Conservation (phyloP, 2,329 filamentous ascomycete species). For the Knufia petricola region DNA sequence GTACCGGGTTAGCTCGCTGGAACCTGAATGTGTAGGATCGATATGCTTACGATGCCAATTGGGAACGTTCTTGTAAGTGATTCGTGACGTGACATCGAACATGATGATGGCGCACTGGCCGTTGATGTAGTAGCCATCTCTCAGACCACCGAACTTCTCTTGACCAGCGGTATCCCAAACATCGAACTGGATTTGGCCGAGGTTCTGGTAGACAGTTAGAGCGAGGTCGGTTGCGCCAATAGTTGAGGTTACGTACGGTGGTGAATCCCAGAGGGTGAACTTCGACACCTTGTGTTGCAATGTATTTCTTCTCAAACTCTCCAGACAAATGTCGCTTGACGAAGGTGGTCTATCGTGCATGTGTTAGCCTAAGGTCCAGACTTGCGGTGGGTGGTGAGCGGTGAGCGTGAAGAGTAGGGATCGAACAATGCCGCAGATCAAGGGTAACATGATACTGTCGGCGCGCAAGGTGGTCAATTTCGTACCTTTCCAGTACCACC, state of each 20-base stretch:
- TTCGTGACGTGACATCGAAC: slow-evolving; percentile 98
- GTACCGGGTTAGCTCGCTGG: neutral
- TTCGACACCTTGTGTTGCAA: slow-evolving; percentile 97
- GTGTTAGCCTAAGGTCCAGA: neutral
- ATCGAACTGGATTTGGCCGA: slow-evolving; percentile 94
- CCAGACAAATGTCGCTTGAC: slow-evolving; percentile 99
- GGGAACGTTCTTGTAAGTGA: slow-evolving; percentile 99
- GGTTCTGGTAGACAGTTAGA: slow-evolving; percentile 51
- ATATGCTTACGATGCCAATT: slow-evolving; percentile 91
- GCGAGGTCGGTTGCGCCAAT: slow-evolving; percentile 24
- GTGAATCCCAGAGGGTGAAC: slow-evolving; percentile 97
- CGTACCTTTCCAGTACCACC: slow-evolving; percentile 98
- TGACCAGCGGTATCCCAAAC: slow-evolving; percentile 99
- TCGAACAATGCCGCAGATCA: no score
- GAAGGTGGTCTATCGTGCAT: slow-evolving; percentile 79
- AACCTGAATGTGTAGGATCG: neutral
- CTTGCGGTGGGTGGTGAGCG: neutral
- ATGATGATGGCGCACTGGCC: slow-evolving; percentile 99
- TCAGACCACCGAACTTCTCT: slow-evolving; percentile 98
- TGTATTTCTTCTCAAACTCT: slow-evolving; percentile 99
- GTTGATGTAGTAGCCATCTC: slow-evolving; percentile 99
- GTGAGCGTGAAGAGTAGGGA: no score
- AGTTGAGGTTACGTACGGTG: slow-evolving; percentile 62
- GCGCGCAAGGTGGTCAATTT: slow-evolving; percentile 7
- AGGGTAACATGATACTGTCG: neutral